Evolutionary conservation across 148 eudicot species (phyloP).

Genomic region (Spergularia bocconei): DNA sequence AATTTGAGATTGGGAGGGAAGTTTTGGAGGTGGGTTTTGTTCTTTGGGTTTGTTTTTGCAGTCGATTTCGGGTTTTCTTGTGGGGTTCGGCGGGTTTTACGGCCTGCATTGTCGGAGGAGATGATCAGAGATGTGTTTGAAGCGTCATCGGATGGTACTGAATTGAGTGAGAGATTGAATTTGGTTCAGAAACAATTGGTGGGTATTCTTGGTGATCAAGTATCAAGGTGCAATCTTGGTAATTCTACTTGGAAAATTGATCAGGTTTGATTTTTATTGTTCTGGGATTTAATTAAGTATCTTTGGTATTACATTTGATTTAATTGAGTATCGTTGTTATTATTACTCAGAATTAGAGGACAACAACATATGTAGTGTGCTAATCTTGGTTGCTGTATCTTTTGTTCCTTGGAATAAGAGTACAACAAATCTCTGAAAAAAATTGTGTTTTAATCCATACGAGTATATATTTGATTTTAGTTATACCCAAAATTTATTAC

Average conservation of each 20-base stretch:
- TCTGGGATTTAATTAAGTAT: not conserved
- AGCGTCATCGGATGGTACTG: conserved; percentile 31
- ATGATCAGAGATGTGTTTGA: conserved; percentile 30
- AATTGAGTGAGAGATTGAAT: conserved; percentile 39
- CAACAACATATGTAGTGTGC: too few relatives aligned
- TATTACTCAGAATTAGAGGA: too few relatives aligned
- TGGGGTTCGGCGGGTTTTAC: conserved; percentile 37
- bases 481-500: not conserved
- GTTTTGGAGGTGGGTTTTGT: conserved; percentile 25
- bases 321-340: too few relatives aligned
- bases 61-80: conserved; percentile 47
- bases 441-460: not conserved
- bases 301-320: too few relatives aligned
- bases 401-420: too few relatives aligned
- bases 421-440: too few relatives aligned
- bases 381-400: too few relatives aligned
- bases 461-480: too few relatives aligned
- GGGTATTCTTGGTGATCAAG: conserved; percentile 29
- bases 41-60: conserved; percentile 30
- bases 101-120: conserved; percentile 39
- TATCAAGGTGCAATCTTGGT: conserved; percentile 37
- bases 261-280: conserved; percentile 39
- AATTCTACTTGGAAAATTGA: conserved; percentile 53
- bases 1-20: conserved; percentile 10
- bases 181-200: conserved; percentile 41